Evolutionary conservation across 176 grass and related monocot genomes (phyloP).

Genomic region (Dactylis glomerata): DNA sequence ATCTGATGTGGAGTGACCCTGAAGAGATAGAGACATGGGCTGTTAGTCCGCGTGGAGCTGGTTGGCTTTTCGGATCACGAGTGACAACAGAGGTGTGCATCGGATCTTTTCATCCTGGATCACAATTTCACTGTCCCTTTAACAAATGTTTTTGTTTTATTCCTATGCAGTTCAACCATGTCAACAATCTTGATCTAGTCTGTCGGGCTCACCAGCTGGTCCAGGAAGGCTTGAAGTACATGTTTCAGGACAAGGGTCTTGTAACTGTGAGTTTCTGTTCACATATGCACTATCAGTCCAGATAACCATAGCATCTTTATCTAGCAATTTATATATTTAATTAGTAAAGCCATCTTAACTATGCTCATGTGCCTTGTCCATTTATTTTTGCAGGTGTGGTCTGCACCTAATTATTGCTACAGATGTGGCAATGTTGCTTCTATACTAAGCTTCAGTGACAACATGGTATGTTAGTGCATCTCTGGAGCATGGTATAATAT

Average conservation of each 20-base stretch:
- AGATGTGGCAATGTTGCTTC: constrained; percentile 99
- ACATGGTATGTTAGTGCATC: constrained; percentile 61
- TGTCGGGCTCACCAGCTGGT: constrained; percentile 96
- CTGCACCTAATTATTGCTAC: constrained; percentile 99
- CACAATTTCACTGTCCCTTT: background rate
- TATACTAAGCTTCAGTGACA: constrained; percentile 95
- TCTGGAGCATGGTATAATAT: background rate
- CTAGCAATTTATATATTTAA: background rate
- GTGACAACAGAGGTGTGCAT: constrained; percentile 88
- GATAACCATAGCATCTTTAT: background rate
- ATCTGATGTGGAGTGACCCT: constrained; percentile 99
- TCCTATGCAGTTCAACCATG: constrained; percentile 78
- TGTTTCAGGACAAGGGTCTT: constrained; percentile 99
- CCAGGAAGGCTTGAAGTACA: constrained; percentile 98
- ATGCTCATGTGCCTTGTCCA: background rate
- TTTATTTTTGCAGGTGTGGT: constrained; percentile 76
- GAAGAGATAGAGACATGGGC: constrained; percentile 99
- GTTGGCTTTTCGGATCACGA: constrained; percentile 94
- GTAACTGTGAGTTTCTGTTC: constrained; percentile 77
- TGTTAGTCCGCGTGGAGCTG: constrained; percentile 94
- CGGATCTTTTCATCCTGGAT: background rate
- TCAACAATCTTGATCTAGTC: constrained; percentile 94
- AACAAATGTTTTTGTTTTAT: background rate
- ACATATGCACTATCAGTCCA: background rate
- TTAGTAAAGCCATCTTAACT: background rate